These are phyloP conservation scores for Naganishia vishniacii DNA, from an alignment of 768 basidiomycete species.

Conservation along the genomic window DNA sequence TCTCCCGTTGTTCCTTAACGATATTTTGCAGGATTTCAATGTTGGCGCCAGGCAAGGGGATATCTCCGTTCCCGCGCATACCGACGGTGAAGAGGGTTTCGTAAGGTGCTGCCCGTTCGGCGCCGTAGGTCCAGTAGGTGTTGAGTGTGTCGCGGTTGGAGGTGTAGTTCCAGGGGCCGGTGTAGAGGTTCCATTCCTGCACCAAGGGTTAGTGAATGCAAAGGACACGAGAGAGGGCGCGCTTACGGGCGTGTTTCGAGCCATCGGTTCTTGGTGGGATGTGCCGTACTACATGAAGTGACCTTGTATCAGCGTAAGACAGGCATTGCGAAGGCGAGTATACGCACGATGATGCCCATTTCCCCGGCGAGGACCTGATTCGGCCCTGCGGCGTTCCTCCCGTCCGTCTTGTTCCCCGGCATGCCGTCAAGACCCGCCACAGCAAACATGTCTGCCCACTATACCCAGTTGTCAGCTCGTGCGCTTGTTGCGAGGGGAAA, in stretches of 20 bases:
- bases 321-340: too few relatives aligned
- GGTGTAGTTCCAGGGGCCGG: constrained; percentile 46
- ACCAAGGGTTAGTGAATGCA: not conserved
- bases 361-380: constrained; percentile 63
- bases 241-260: constrained; percentile 58
- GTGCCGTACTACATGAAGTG: constrained; percentile 53
- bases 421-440: constrained; percentile 24
- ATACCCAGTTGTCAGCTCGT: constrained; percentile 35
- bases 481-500: not conserved
- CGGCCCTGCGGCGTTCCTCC: constrained; percentile 56
- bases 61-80: constrained; percentile 59
- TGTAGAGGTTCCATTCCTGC: constrained; percentile 17
- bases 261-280: constrained; percentile 69
- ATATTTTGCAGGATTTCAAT: constrained; percentile 49
- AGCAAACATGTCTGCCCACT: constrained; percentile 36
- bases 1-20: constrained; percentile 60
- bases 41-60: constrained; percentile 39
- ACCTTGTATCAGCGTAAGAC: too few relatives aligned
- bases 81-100: constrained; percentile 65
- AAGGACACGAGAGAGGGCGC: not conserved
- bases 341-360: constrained; percentile 62
- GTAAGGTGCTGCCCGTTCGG: constrained; percentile 57
- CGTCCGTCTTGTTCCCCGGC: constrained; percentile 51
- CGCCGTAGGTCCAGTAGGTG: constrained; percentile 61
- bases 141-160: constrained; percentile 58